Evolutionary conservation across 2,329 filamentous ascomycete species (phyloP), one percentile per base, ranked within the genome.

Genomic region (Exophiala sp.): DNA sequence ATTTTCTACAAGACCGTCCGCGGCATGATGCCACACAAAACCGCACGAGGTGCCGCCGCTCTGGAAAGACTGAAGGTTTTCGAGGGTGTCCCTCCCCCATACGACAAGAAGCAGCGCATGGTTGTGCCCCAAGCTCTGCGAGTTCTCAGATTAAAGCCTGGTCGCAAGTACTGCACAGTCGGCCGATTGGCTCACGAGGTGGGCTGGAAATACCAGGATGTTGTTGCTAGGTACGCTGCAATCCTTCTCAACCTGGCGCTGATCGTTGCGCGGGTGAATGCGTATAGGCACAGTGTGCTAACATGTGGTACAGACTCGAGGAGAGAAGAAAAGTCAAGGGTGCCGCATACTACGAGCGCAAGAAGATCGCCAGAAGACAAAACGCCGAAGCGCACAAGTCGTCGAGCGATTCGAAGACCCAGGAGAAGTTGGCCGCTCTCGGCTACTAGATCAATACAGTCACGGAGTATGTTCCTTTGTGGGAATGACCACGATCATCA

Each of bases 1-100:
- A 96, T 99, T 84, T 96, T 99, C 88, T 99, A 96, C 89, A 96
- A 96, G 88, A 91, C 94, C 75, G 90, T 99, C 80, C 92, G 94
- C 78, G 94, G 94, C 78, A 99, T 99, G 94, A 95, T 99, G 68
- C 94, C 94, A 74, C 94, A 99, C 90, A 99, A 99, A 89, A 99
- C 94, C 68, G 86, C 94, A 76, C 92, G 94, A 74, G 94, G 94
- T 80, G 88, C 90, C 70, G 92, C 92, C 71, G 94, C 94, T 69
- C 79, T 99, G 75, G 91, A 97, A 85, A 88, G 94, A 79, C 89
- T 99, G 68, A 99, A 99, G 91, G 91, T 95, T 76, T 99, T 97
- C 78, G 94, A 99, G 88, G 94, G 94, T 84, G 85, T 99, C 65
- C 94, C 94, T 72, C 90, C 92, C 73, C 94, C 94, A 73, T 99